Conservation (phyloP, 2,329 filamentous ascomycete species). For the Paecilomyces formosus region DNA sequence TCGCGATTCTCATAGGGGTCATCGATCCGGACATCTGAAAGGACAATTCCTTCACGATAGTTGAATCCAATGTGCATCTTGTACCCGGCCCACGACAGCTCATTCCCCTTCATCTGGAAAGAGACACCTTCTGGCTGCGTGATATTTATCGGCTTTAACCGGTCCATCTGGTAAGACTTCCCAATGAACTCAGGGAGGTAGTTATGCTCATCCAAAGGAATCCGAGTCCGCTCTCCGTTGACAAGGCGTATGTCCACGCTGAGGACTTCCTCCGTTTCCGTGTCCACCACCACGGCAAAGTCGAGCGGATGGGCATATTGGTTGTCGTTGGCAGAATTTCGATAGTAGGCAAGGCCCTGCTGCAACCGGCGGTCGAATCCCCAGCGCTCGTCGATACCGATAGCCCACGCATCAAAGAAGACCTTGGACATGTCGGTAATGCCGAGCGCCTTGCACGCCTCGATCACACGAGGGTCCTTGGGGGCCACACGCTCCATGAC, state of each 20-base stretch:
- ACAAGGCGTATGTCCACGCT: slow-evolving; percentile 77
- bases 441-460: slow-evolving; percentile 78
- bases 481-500: slow-evolving; percentile 48
- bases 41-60: slow-evolving; percentile 82
- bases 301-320: slow-evolving; percentile 90
- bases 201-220: slow-evolving; percentile 61
- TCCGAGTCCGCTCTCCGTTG: slow-evolving; percentile 65
- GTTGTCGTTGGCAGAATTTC: slow-evolving; percentile 76
- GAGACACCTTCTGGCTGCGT: slow-evolving; percentile 84
- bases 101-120: slow-evolving; percentile 67
- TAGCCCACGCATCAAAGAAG: slow-evolving; percentile 92
- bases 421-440: slow-evolving; percentile 93
- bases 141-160: slow-evolving; percentile 81
- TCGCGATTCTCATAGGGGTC: slow-evolving; percentile 66
- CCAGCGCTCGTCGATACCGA: slow-evolving; percentile 86
- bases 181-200: slow-evolving; percentile 71
- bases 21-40: slow-evolving; percentile 84
- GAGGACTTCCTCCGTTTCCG: slow-evolving; percentile 66
- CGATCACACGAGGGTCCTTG: slow-evolving; percentile 42
- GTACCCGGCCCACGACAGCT: slow-evolving; percentile 87
- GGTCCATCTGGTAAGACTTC: slow-evolving; percentile 59
- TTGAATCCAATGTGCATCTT: slow-evolving; percentile 91
- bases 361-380: slow-evolving; percentile 72
- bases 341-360: slow-evolving; percentile 93
- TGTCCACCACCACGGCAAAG: slow-evolving; percentile 87